These are phyloP conservation scores for Penicillium longicatenatum DNA, from an alignment of 495 filamentous ascomycete genomes.

Conservation along the genomic window DNA sequence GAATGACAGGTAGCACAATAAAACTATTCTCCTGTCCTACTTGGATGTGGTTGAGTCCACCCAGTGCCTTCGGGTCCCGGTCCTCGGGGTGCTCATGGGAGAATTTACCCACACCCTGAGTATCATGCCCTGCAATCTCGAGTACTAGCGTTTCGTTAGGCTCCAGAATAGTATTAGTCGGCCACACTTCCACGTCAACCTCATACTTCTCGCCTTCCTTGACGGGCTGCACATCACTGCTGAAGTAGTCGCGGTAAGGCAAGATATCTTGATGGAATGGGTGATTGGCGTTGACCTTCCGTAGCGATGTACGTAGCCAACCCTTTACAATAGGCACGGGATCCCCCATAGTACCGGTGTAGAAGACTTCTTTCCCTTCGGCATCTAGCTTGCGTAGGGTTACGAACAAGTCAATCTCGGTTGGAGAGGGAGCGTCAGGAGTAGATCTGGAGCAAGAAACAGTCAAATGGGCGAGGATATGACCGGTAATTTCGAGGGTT, in stretches of 20 bases:
- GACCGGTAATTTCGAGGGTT: slow-evolving; percentile 68
- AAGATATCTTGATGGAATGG: slow-evolving; percentile 53
- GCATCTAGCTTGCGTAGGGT: slow-evolving; percentile 60
- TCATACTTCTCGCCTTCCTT: slow-evolving; percentile 57
- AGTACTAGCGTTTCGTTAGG: too few relatives aligned
- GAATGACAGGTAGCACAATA: too few relatives aligned
- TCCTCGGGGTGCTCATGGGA: too few relatives aligned
- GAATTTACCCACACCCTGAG: too few relatives aligned
- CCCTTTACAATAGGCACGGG: slow-evolving; percentile 41
- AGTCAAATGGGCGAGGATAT: slow-evolving; percentile 61
- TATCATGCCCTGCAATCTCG: too few relatives aligned
- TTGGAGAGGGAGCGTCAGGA: slow-evolving; percentile 28
- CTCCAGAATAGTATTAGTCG: too few relatives aligned
- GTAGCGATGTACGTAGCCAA: slow-evolving; percentile 53
- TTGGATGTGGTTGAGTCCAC: too few relatives aligned
- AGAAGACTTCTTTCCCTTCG: slow-evolving; percentile 59
- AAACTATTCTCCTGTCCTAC: too few relatives aligned
- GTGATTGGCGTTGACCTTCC: slow-evolving; percentile 52
- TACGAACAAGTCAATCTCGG: slow-evolving; percentile 67
- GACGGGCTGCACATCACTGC: slow-evolving; percentile 56
- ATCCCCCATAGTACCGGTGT: slow-evolving; percentile 56
- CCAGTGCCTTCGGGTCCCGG: too few relatives aligned
- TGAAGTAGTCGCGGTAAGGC: slow-evolving; percentile 61
- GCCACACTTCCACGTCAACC: slow-evolving; percentile 69
- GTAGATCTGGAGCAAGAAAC: slow-evolving; percentile 55